A percentile compares a stretch with the other conserved stretches of the same genome.
Conservation (phyloP, 2,329 filamentous ascomycete species). For the Fusarium setosum region DNA sequence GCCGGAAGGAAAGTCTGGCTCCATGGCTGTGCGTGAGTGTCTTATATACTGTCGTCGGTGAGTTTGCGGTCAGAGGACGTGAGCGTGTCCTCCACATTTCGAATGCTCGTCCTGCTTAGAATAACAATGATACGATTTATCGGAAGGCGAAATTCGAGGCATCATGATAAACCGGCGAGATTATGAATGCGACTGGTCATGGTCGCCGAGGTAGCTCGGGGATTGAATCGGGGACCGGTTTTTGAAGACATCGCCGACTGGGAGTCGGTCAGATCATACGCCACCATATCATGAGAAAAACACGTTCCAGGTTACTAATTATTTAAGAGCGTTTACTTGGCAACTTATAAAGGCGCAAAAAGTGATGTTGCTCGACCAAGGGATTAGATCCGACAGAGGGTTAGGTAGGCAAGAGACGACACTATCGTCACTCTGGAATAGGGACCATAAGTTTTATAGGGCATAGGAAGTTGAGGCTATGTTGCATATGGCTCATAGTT, state of each 20-base stretch:
- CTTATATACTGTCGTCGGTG: not conserved
- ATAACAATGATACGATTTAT: not conserved
- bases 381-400: too few relatives aligned
- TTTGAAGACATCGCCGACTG: not conserved
- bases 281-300: not conserved
- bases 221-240: not conserved
- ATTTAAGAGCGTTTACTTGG: too few relatives aligned
- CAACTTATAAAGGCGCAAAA: too few relatives aligned
- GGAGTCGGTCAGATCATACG: not conserved
- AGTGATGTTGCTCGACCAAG: too few relatives aligned
- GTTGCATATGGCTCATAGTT: too few relatives aligned
- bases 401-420: too few relatives aligned
- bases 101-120: constrained; percentile 6
- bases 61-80: not conserved
- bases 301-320: too few relatives aligned
- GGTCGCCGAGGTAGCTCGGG: not conserved
- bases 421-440: too few relatives aligned
- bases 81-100: constrained; percentile 2
- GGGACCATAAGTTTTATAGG: too few relatives aligned
- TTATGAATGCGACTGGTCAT: not conserved
- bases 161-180: not conserved
- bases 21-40: not conserved
- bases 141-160: not conserved
- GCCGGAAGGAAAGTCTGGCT: not conserved
- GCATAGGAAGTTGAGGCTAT: too few relatives aligned